These are phyloP conservation scores for Neurospora hispaniola DNA, from an alignment of 495 filamentous ascomycete species.

Conservation along the genomic window DNA sequence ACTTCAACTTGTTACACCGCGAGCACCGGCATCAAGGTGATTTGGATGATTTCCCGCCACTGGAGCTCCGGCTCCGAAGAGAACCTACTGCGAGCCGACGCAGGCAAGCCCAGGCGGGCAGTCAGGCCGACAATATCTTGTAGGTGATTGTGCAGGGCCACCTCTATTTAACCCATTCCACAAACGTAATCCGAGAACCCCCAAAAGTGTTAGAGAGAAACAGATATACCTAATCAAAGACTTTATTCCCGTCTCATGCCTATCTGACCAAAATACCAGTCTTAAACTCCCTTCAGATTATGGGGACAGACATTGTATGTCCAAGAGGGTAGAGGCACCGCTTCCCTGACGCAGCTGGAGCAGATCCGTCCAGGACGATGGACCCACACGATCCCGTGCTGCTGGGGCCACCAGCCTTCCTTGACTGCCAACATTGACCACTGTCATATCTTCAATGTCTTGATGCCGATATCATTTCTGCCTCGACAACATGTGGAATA, in stretches of 20 bases:
- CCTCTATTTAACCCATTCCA: neutral
- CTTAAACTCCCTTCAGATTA: neutral
- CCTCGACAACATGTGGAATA: neutral
- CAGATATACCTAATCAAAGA: neutral
- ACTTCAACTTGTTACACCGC: neutral
- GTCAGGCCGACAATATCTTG: neutral
- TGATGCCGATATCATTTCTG: neutral
- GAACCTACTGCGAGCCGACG: neutral
- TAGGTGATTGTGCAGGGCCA: neutral
- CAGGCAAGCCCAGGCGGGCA: neutral
- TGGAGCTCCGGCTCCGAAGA: neutral
- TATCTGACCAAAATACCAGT: neutral
- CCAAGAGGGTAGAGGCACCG: neutral
- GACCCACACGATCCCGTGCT: neutral
- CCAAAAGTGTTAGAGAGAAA: neutral
- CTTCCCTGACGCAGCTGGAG: neutral
- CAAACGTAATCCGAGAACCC: too few relatives aligned
- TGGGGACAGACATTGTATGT: neutral
- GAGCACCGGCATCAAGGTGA: neutral
- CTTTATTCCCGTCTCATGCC: neutral
- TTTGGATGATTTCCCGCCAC: neutral
- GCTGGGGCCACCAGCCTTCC: neutral
- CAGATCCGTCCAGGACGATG: neutral
- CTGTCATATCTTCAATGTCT: neutral
- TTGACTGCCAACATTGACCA: neutral